Conservation (phyloP, 176 grass and related monocot genomes). For the Neostapfia colusana region DNA sequence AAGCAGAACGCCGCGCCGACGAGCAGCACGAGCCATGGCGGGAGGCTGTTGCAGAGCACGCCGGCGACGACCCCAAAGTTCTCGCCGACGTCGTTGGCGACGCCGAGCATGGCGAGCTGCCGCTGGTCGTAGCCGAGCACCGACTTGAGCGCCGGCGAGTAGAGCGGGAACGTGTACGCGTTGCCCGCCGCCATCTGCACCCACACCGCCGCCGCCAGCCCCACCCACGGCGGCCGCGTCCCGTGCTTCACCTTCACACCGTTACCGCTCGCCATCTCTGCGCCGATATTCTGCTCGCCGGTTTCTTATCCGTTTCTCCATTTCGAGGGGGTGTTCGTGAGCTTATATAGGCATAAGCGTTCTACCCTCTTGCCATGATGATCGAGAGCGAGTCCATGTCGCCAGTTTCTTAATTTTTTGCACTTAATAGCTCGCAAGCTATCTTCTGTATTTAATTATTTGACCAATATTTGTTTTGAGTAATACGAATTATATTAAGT, state of each 20-base stretch:
- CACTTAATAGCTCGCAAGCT: not conserved
- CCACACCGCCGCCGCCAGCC: slow-evolving; percentile 65
- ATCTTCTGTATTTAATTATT: slow-evolving; percentile 14
- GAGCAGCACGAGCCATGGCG: slow-evolving; percentile 55
- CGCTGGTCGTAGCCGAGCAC: slow-evolving; percentile 50
- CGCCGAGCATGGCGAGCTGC: slow-evolving; percentile 65
- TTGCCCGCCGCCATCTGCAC: slow-evolving; percentile 66
- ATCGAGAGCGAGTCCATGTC: not conserved
- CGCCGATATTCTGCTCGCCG: not conserved
- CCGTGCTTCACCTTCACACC: slow-evolving; percentile 47
- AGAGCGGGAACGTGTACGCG: slow-evolving; percentile 69
- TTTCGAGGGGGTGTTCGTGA: not conserved
- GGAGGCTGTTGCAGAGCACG: slow-evolving; percentile 53
- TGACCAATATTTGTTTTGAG: not conserved
- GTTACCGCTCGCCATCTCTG: slow-evolving; percentile 16
- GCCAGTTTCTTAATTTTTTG: not conserved
- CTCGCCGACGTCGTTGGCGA: slow-evolving; percentile 75
- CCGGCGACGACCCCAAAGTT: slow-evolving; percentile 70
- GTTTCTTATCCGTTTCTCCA: not conserved
- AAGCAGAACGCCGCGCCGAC: slow-evolving; percentile 53
- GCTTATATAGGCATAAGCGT: slow-evolving; percentile 6
- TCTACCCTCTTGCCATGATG: not conserved
- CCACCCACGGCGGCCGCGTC: slow-evolving; percentile 70
- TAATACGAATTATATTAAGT: not conserved
- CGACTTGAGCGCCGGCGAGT: slow-evolving; percentile 54